phyloP scores from a whole-genome alignment of 306 rosid species.

The Ochetophila trinervis region DNA sequence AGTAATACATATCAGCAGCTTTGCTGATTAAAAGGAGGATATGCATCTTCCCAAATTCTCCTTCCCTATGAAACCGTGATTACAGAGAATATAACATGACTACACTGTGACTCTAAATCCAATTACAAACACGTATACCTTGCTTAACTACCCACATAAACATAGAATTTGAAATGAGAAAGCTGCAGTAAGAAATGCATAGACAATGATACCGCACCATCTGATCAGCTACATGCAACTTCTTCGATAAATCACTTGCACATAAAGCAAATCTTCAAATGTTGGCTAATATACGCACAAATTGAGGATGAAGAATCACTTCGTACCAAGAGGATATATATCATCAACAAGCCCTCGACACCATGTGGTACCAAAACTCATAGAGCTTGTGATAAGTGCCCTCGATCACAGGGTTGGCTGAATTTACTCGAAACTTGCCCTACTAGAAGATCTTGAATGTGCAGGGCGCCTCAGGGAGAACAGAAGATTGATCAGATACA shows the following conservation, averaged over 20 bases:
- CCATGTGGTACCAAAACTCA: not conserved
- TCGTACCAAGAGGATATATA: not conserved
- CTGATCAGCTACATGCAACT: not conserved
- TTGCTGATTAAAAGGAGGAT: not conserved
- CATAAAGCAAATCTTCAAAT: not conserved
- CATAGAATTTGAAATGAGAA: not conserved
- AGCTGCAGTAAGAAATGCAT: not conserved
- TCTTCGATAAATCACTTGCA: not conserved
- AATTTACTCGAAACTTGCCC: not conserved
- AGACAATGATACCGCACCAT: not conserved
- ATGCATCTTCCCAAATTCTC: not conserved
- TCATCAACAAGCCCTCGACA: not conserved
- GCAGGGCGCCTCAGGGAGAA: slow-evolving; percentile 16
- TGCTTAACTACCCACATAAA: not conserved
- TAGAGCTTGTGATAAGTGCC: not conserved
- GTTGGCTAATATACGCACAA: not conserved
- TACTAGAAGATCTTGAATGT: not conserved
- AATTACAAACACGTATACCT: not conserved
- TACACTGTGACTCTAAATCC: not conserved
- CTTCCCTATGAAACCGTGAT: not conserved
- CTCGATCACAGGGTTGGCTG: not conserved
- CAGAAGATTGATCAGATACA: slow-evolving; percentile 26
- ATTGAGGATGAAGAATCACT: not conserved
- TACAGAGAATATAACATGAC: not conserved
- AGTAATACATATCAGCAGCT: slow-evolving; percentile 1